phyloP scores from a whole-genome alignment of 352 stramenopile genomes.

The Pythium folliculosum region DNA sequence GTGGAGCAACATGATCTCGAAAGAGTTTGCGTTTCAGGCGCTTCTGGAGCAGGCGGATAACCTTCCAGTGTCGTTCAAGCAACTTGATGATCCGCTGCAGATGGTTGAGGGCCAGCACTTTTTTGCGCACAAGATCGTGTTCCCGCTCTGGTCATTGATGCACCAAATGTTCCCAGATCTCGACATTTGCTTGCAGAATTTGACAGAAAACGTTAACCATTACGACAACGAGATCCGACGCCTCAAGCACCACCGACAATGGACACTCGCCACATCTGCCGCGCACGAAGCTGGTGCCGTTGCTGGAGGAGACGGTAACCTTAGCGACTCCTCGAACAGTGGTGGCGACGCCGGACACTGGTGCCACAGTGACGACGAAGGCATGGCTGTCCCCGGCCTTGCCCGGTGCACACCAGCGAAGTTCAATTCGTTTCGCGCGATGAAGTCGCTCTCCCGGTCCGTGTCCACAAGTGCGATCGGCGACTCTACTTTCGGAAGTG shows the following conservation, averaged over 20 bases:
- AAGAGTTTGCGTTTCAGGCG: slow-evolving; percentile 89
- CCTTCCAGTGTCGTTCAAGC: slow-evolving; percentile 77
- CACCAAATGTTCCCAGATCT: slow-evolving; percentile 76
- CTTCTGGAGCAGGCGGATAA: slow-evolving; percentile 81
- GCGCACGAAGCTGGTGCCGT: slow-evolving; percentile 9
- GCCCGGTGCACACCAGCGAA: slow-evolving; percentile 75
- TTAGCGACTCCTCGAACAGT: slow-evolving; percentile 16
- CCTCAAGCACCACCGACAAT: slow-evolving; percentile 42
- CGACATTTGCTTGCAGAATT: slow-evolving; percentile 62
- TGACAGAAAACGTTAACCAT: slow-evolving; percentile 75
- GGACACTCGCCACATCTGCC: slow-evolving; percentile 9
- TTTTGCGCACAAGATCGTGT: slow-evolving; percentile 84
- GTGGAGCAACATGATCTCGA: slow-evolving; percentile 90
- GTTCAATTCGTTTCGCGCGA: slow-evolving; percentile 83
- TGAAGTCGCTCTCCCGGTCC: slow-evolving; percentile 22
- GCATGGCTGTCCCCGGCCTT: slow-evolving; percentile 71
- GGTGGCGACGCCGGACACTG: slow-evolving; percentile 8
- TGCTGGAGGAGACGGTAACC: slow-evolving; percentile 9
- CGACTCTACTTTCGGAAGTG: slow-evolving; percentile 13
- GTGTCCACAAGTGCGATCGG: slow-evolving; percentile 20
- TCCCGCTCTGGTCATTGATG: slow-evolving; percentile 76
- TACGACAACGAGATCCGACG: slow-evolving; percentile 80
- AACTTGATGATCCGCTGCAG: slow-evolving; percentile 78
- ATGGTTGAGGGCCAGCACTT: slow-evolving; percentile 89
- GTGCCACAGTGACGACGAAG: slow-evolving; percentile 53